Percentiles rank a stretch among this genome's conserved stretches.
Conservation (phyloP, 805 yeast genomes). For the Ogataea zsoltii region DNA sequence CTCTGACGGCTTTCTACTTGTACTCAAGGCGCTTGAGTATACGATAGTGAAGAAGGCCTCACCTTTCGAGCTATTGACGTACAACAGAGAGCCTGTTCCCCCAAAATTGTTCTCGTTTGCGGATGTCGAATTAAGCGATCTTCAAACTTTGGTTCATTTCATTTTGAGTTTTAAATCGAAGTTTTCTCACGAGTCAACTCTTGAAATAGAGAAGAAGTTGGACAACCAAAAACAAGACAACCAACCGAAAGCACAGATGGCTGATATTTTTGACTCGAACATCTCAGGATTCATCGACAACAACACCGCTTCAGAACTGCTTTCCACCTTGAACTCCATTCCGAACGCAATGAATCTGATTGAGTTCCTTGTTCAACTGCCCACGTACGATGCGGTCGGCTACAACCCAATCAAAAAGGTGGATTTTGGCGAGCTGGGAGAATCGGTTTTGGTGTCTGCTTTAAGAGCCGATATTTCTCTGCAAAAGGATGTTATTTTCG, state of each 20-base stretch:
- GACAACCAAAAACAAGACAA: conserved; percentile 36
- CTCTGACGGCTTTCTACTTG: conserved; percentile 25
- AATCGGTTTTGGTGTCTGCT: conserved; percentile 20
- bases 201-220: conserved; percentile 36
- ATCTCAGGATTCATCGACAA: conserved; percentile 44
- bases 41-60: conserved; percentile 38
- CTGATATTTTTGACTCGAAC: conserved; percentile 41
- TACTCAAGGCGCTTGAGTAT: conserved; percentile 38
- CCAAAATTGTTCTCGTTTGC: conserved; percentile 7
- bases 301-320: conserved; percentile 38
- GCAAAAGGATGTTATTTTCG: conserved; percentile 25
- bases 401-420: conserved; percentile 22
- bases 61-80: conserved; percentile 34
- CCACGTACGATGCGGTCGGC: conserved; percentile 24
- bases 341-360: conserved; percentile 39
- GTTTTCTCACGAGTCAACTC: conserved; percentile 38
- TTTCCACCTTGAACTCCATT: conserved; percentile 40
- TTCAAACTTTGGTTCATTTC: conserved; percentile 29
- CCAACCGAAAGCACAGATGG: conserved; percentile 33
- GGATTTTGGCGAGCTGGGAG: conserved; percentile 28
- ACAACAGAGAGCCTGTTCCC: conserved; percentile 22
- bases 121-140: conserved; percentile 7
- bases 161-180: conserved; percentile 39
- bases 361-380: conserved; percentile 35
- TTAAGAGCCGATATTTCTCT: conserved; percentile 20